These are phyloP conservation scores for Metschnikowia continentalis DNA, from an alignment of 805 yeast species.

Conservation along the genomic window DNA sequence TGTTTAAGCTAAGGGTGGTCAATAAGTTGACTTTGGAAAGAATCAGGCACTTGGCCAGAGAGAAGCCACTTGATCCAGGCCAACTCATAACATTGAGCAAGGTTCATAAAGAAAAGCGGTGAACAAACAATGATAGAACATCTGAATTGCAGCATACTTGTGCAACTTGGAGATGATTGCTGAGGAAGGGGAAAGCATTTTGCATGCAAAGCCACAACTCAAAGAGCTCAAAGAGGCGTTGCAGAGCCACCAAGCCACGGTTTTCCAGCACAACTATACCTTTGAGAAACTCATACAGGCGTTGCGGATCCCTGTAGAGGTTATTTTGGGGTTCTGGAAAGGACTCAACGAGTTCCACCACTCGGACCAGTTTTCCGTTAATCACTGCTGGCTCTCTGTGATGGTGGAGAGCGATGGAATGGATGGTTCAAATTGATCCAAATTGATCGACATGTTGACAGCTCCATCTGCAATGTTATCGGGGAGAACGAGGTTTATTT, in stretches of 20 bases:
- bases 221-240: slow-evolving; percentile 35
- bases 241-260: slow-evolving; percentile 49
- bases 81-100: too few relatives aligned
- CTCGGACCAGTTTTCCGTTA: slow-evolving; percentile 49
- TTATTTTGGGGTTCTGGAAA: slow-evolving; percentile 79
- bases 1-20: too few relatives aligned
- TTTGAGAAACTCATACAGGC: slow-evolving; percentile 69
- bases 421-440: slow-evolving; percentile 36
- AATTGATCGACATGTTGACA: slow-evolving; percentile 62
- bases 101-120: too few relatives aligned
- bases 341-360: slow-evolving; percentile 61
- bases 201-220: slow-evolving; percentile 34
- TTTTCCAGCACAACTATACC: slow-evolving; percentile 72
- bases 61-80: too few relatives aligned
- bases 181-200: slow-evolving; percentile 33
- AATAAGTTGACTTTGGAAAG: too few relatives aligned
- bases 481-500: slow-evolving; percentile 60
- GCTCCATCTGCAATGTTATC: slow-evolving; percentile 29
- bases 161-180: slow-evolving; percentile 48
- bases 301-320: slow-evolving; percentile 67
- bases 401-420: slow-evolving; percentile 57
- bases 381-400: slow-evolving; percentile 88
- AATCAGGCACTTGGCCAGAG: too few relatives aligned
- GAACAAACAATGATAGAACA: too few relatives aligned
- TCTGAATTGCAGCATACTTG: slow-evolving; percentile 40